Evolutionary conservation across 805 yeast species (phyloP), one percentile per base, ranked within the genome.

Genomic region (Yarrowia sp.): DNA sequence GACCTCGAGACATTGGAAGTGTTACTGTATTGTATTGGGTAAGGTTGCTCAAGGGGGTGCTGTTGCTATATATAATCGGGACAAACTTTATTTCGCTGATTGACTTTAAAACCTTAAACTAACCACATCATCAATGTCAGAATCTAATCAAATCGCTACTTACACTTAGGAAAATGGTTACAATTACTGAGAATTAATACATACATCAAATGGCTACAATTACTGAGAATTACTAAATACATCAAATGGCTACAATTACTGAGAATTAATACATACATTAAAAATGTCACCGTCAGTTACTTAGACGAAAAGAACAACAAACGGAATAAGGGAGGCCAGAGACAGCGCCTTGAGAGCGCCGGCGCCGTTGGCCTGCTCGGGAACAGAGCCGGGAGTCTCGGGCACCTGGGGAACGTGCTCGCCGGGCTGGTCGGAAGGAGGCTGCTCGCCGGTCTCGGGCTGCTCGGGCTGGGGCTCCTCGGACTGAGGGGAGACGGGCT

Each of bases 311-410:
- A 51, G 43, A 24, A 22, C 59, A 32, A 35, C 33, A 10, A 33
- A n/a, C 11, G 59, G 43, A 16, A 51, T 24, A 21, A 51, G 43
- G 6, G 28, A 35, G 33, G 41, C 58, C 3, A 51, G 32, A 21
- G 58, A 33, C 4, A 33, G 14, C 4, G 41, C 58, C 58, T 21
- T 21, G 21, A 51, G 58, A 22, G 58, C 21, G 8, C 30, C 30
- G 17, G 58, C 59, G 22, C 12, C 3, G 43, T 51, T 51, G 41
- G 59, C 59, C 59, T 51, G 59, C 33, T 35, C 59, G 10, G 58
- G 58, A 12, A n/a, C 36, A 12, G 54, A 7, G 7, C 4, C 22
- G 11, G 40, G 40, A 22, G 40, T 14, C 24, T 22, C 24, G 7
- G 59, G 59, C 8, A 35, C 33, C 43, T 33, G 30, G 17, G 58